Evolutionary conservation across 257 asterid genomes (phyloP), one percentile per base, ranked within the genome.

Genomic region (Solanum tacnaense): DNA sequence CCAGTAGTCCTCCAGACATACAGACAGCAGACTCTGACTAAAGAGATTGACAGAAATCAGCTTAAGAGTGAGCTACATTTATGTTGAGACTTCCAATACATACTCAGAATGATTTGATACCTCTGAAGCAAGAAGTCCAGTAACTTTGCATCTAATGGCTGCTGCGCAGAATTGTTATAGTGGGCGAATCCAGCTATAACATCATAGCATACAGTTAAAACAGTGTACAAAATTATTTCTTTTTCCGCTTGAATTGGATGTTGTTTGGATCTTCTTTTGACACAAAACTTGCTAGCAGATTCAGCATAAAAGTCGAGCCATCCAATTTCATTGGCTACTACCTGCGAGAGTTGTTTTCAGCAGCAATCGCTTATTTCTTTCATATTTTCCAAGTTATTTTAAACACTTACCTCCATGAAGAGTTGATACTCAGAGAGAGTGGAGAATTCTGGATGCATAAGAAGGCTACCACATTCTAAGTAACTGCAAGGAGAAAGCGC

Each of bases 271-370:
- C 92, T 93, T 90, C 88, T 91, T 90, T 93, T 92, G 25, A 92
- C 94, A 89, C 70, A 90, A 36, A 88, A 82, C 68, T 88, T 89
- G 87, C 83, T 11, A 88, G 88, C 86, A 87, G 87, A 89, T 21
- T 91, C 90, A 90, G 97, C 95, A 82, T 92, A 95, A 87, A 95
- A 92, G 90, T 95, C 95, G 12, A 95, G 95, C 98, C 98, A 95
- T 76, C 95, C 94, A 75, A 94, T 94, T 90, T 95, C 98, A 87
- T 94, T 95, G 27, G 91, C 86, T 74, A 92, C 93, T 72, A 94
- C 98, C 98, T 95, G 92, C 27, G 85, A 74, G 58, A 73, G 62
- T 76, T 91, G 83, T 68, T 79, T 31, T 91, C 71, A 86, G 90
- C 71, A 83, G 90, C 13, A 49, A 67, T 82, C n/a, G 4, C 5